Evolutionary conservation across 129 eudicot species (phyloP).

Genomic region (Dittrichia graveolens): DNA sequence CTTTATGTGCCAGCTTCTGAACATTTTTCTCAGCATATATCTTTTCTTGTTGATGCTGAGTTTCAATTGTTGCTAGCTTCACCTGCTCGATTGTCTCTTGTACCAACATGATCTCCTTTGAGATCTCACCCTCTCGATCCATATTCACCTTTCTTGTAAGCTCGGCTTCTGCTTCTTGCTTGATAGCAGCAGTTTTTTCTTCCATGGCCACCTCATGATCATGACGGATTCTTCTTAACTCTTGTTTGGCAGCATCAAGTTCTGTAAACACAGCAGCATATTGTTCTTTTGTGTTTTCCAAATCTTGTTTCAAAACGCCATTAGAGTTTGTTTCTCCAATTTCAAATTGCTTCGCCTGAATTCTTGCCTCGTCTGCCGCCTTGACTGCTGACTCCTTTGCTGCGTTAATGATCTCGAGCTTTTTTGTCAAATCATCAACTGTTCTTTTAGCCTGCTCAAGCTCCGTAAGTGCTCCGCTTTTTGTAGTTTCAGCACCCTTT

Average conservation of each 20-base stretch:
- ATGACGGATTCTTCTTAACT: slow-evolving; percentile 57
- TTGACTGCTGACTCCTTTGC: slow-evolving; percentile 60
- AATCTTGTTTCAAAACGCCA: slow-evolving; percentile 39
- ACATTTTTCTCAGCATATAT: slow-evolving; percentile 62
- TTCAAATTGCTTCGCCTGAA: slow-evolving; percentile 56
- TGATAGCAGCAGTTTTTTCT: slow-evolving; percentile 48
- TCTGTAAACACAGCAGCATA: slow-evolving; percentile 57
- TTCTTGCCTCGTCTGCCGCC: slow-evolving; percentile 58
- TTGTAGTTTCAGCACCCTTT: slow-evolving; percentile 71
- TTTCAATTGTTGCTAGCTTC: slow-evolving; percentile 51
- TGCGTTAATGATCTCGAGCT: slow-evolving; percentile 57
- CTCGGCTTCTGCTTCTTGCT: slow-evolving; percentile 66
- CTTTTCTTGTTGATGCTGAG: slow-evolving; percentile 61
- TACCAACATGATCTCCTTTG: slow-evolving; percentile 54
- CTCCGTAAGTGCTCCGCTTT: slow-evolving; percentile 65
- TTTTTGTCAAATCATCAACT: slow-evolving; percentile 58
- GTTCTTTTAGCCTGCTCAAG: slow-evolving; percentile 76
- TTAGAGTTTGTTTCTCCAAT: slow-evolving; percentile 34
- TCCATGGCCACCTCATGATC: slow-evolving; percentile 51
- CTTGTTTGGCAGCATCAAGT: slow-evolving; percentile 78
- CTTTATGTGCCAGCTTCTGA: slow-evolving; percentile 60
- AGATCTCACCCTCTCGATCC: slow-evolving; percentile 58
- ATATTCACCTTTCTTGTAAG: slow-evolving; percentile 43
- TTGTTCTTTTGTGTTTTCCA: slow-evolving; percentile 49
- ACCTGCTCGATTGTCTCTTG: slow-evolving; percentile 60